Base-by-base conservation (phyloP, 2,329 filamentous ascomycete genomes). In the Verticillium isaacii region DNA sequence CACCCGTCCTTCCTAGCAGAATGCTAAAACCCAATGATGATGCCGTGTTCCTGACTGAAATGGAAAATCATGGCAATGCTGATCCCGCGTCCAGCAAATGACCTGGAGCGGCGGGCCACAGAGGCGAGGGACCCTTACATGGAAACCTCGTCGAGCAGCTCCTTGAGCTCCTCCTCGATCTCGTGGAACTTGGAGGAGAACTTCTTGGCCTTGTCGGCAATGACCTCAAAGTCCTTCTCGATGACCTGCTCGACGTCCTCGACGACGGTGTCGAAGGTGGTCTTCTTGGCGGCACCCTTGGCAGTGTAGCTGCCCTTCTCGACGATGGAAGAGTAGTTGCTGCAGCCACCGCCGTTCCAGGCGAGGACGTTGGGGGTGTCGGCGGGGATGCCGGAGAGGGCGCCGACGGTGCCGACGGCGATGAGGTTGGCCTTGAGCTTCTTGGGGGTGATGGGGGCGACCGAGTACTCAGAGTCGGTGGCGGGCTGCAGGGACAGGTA, bases 291-390 rank as follows among this genome's bases (percentile, higher is more conserved):
- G 67, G 80, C 77, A 61, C 77, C 70, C 72, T 84, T 79, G 66
- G 76, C 82, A 69, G 85, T 83, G 82, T 93, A 94, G 71, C 86
- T 82, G 72, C 92, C 91, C 69, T 87, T 82, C 69, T 87, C 80
- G 66, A 96, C 78, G 72, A 97, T 97, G 70, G 90, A 82, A 64
- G 86, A 85, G 87, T 91, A 97, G 89, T 99, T 97, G 81, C 85
- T 88, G 74, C 87, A 90, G 73, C 95, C 95, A 80, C 93, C 96
- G 75, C 96, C 95, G 86, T 99, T 99, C 94, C 93, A 99, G 77
- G 94, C 94, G 66, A 99, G 92, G 74, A 97, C 84, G 86, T 99
- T 99, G 76, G 88, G 88, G 69, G 96, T 99, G 76, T 91, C 88
- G 59, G 81, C 82, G 67, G 94, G 94, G 59, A 99, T 89, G 71